These are phyloP conservation scores for Apiospora phragmitis DNA, from an alignment of 2,329 filamentous ascomycete genomes.

Conservation along the genomic window DNA sequence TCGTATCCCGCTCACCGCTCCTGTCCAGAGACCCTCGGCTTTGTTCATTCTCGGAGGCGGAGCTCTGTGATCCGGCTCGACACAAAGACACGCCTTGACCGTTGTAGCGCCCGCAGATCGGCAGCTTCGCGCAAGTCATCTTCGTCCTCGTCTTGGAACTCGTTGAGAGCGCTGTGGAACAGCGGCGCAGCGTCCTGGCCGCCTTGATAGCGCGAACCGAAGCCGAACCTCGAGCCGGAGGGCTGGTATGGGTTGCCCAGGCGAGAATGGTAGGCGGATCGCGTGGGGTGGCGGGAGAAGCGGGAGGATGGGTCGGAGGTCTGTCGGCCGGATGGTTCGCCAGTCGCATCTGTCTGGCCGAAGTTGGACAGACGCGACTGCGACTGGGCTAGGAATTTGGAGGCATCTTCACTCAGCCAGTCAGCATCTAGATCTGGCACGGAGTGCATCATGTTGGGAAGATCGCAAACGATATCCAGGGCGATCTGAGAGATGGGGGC, in stretches of 20 bases:
- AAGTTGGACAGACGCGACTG: conserved; percentile 84
- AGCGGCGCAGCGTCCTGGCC: conserved; percentile 83
- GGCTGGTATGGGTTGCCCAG: conserved; percentile 78
- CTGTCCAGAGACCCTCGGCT: conserved; percentile 57
- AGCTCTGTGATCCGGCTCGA: conserved; percentile 79
- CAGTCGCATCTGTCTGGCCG: conserved; percentile 57
- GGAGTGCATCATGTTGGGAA: conserved; percentile 4
- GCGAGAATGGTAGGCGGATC: conserved; percentile 31
- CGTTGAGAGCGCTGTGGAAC: conserved; percentile 90
- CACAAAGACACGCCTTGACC: conserved; percentile 85
- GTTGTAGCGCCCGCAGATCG: conserved; percentile 90
- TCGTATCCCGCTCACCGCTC: conserved; percentile 50
- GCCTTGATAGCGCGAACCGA: conserved; percentile 73
- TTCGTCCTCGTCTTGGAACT: conserved; percentile 90
- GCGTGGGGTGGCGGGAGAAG: conserved; percentile 30
- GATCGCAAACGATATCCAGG: neutral
- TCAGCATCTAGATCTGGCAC: conserved; percentile 15
- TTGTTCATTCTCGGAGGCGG: conserved; percentile 75
- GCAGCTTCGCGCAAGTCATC: conserved; percentile 90
- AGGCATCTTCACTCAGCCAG: conserved; percentile 69
- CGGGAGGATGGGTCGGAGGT: conserved; percentile 28
- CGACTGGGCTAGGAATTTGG: conserved; percentile 92
- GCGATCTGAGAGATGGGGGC: neutral
- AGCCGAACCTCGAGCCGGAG: conserved; percentile 73
- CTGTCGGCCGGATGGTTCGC: conserved; percentile 36